These are phyloP conservation scores for Malus hybrid DNA, from an alignment of 331 rosid genomes.

Conservation along the genomic window DNA sequence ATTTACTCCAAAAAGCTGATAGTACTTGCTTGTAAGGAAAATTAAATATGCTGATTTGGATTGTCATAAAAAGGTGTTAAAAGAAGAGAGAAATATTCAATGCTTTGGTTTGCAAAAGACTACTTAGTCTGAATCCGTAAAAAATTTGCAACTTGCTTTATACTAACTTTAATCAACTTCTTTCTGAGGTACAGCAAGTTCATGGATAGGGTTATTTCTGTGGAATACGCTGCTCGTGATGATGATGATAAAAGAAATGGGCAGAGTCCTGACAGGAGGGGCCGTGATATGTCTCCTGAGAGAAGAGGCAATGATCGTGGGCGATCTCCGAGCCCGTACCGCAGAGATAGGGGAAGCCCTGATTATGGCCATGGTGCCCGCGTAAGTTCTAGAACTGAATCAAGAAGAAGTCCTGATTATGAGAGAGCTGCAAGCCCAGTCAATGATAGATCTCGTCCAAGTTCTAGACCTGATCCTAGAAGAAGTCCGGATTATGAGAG, in stretches of 20 bases:
- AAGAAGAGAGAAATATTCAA: background rate
- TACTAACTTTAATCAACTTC: background rate
- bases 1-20: background rate
- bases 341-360: conserved; percentile 70
- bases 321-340: conserved; percentile 72
- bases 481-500: conserved; percentile 66
- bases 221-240: conserved; percentile 78
- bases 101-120: background rate
- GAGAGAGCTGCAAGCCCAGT: conserved; percentile 62
- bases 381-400: conserved; percentile 49
- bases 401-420: conserved; percentile 63
- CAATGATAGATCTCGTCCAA: conserved; percentile 54
- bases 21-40: background rate
- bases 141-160: no score
- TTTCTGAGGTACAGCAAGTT: conserved; percentile 57
- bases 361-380: conserved; percentile 78
- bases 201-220: conserved; percentile 74
- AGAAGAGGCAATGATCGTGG: conserved; percentile 58
- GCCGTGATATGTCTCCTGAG: conserved; percentile 56
- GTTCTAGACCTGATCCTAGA: conserved; percentile 52
- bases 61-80: background rate
- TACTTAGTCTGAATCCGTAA: background rate
- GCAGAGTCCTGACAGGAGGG: conserved; percentile 71
- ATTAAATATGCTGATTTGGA: background rate
- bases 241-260: conserved; percentile 68